Evolutionary conservation across 371 early-diverging fungal genomes (phyloP), one percentile per base, ranked within the genome.

Genomic region (Haplosporangium sp.): DNA sequence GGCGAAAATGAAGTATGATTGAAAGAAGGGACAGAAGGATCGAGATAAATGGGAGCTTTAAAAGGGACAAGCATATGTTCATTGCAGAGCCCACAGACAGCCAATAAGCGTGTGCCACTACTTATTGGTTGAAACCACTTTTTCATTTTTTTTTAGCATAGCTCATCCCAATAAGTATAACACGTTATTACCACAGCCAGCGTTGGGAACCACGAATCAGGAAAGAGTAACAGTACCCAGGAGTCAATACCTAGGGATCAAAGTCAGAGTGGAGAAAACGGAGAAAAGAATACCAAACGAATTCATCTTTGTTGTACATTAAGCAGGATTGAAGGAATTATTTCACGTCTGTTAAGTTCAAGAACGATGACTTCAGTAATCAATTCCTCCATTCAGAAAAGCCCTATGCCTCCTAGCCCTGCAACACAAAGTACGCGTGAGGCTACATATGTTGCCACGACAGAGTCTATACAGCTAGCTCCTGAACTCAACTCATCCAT

Each of bases 401-500:
- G 63, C n/a, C 55, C 65, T 44, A 39, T 55, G 59, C 38, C 67
- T 15, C 45, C n/a, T 59, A 52, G 42, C 50, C 52, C 62, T n/a
- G 56, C 65, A n/a, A 45, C 55, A 0, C 38, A 34, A 3, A 11
- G 67, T 2, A 19, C 60, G 11, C 57, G 63, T 17, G 65, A 68
- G 37, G 47, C 72, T 11, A 45, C 72, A 35, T 82, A 69, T 48
- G 82, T 82, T 56, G 20, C 72, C 34, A 75, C 82, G 4, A 61
- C 76, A n/a, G 79, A 82, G 11, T 63, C 77, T 38, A 73, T 86
- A 19, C 77, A 85, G 61, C 77, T 90, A 8, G 86, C 90, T 0
- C 86, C 85, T 38, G 85, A 86, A 19, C 77, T 89, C 53, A 89
- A 90, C 69, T 74, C 77, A 6, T 78, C 85, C 64, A 86, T 86